A percentile compares a stretch with the other conserved stretches of the same genome.
These are phyloP conservation scores for Fusarium subglutinans DNA, from an alignment of 2,329 filamentous ascomycete species.

Conservation along the genomic window DNA sequence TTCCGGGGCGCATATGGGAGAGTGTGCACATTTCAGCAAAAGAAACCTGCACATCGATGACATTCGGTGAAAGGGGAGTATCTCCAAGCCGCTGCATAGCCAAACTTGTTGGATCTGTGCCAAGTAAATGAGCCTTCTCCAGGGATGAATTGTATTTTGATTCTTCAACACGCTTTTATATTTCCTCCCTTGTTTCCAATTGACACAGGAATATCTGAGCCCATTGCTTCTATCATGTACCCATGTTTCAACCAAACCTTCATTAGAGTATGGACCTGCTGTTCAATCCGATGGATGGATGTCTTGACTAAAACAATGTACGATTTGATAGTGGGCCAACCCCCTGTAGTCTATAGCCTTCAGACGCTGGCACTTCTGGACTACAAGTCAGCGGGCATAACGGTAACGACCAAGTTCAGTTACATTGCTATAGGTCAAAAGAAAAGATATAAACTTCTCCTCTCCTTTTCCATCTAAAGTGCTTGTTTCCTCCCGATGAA, in stretches of 20 bases:
- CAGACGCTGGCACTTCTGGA: background rate
- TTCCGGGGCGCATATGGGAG: background rate
- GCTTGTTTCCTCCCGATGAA: background rate
- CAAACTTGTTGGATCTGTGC: background rate
- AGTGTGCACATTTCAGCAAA: background rate
- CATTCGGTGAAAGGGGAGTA: background rate
- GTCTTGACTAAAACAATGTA: background rate
- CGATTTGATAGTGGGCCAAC: background rate
- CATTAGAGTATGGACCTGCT: background rate
- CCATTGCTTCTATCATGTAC: background rate
- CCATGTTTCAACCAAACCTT: background rate
- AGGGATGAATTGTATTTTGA: background rate
- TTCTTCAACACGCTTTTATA: background rate
- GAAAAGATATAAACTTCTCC: background rate
- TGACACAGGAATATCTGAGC: background rate
- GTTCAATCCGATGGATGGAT: background rate
- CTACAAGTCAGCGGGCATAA: background rate
- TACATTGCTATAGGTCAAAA: background rate
- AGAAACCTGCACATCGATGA: background rate
- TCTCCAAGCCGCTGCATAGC: background rate
- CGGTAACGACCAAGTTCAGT: background rate
- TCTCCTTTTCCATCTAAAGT: background rate
- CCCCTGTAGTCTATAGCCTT: background rate
- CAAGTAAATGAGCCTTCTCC: background rate
- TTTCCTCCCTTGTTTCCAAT: background rate